A percentile compares a stretch with the other conserved stretches of the same genome.
These are phyloP conservation scores for Cercospora nicotianae DNA, from an alignment of 2,329 filamentous ascomycete genomes.

Conservation along the genomic window DNA sequence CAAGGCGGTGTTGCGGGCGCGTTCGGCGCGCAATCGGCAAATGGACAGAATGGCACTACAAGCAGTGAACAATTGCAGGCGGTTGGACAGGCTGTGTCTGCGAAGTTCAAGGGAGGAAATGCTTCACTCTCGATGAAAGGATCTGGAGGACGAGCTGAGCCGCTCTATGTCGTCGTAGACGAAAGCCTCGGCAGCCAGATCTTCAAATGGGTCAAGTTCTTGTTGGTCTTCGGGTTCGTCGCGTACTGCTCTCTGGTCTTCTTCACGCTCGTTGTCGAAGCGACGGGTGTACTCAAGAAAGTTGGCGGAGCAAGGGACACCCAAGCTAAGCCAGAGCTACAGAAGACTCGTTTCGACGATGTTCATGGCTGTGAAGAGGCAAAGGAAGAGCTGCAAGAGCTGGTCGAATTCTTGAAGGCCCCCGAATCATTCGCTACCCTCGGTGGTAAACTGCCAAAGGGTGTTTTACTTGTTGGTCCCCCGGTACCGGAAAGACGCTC, in stretches of 20 bases:
- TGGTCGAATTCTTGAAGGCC: constrained; percentile 93
- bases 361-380: constrained; percentile 98
- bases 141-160: constrained; percentile 72
- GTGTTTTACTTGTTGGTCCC: constrained; percentile 89
- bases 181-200: constrained; percentile 76
- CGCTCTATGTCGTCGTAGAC: constrained; percentile 94
- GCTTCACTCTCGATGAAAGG: constrained; percentile 58
- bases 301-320: constrained; percentile 69
- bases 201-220: constrained; percentile 90
- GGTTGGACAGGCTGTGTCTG: constrained; percentile 78
- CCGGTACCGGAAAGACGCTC: constrained; percentile 95
- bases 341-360: constrained; percentile 86
- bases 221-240: constrained; percentile 74
- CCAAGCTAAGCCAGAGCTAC: constrained; percentile 88
- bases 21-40: constrained; percentile 35
- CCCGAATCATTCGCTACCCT: constrained; percentile 91
- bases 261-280: constrained; percentile 80
- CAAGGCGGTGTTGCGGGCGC: constrained; percentile 22
- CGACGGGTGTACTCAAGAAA: constrained; percentile 75
- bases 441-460: constrained; percentile 94
- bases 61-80: constrained; percentile 69
- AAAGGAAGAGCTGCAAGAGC: constrained; percentile 94
- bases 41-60: constrained; percentile 46
- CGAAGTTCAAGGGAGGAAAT: constrained; percentile 67
- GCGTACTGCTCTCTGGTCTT: constrained; percentile 77